Conservation (phyloP, 2,329 filamentous ascomycete species). For the Colletotrichum melonis region DNA sequence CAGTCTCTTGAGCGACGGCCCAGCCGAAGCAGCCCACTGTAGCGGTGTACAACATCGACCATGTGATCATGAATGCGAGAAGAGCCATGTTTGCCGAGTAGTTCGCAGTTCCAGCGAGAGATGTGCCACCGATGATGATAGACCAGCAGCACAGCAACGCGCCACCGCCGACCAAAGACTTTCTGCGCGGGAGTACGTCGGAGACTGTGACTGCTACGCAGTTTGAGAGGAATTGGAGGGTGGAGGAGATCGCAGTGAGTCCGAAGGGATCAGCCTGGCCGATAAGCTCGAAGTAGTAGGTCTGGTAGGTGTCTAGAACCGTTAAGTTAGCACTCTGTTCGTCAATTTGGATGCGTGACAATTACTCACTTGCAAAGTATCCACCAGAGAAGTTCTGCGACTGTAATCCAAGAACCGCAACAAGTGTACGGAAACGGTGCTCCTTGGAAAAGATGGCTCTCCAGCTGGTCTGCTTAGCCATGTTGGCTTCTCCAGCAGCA, state of each 20-base stretch:
- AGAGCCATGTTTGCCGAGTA: neutral
- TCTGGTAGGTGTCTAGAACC: neutral
- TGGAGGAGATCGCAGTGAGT: neutral
- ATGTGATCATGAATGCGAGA: neutral
- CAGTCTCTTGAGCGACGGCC: neutral
- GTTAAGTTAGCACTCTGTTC: neutral
- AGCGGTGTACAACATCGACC: neutral
- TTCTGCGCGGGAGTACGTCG: neutral
- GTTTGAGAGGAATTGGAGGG: neutral
- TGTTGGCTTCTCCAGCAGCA: neutral
- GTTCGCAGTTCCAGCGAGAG: neutral
- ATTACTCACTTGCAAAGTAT: neutral
- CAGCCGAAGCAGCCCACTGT: neutral
- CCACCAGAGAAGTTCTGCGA: neutral
- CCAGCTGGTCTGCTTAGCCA: neutral
- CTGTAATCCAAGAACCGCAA: neutral
- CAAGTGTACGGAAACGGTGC: neutral
- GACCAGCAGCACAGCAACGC: neutral
- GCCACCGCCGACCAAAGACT: neutral
- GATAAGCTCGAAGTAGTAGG: neutral
- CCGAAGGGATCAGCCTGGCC: neutral
- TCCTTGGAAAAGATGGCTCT: neutral
- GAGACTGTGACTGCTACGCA: neutral
- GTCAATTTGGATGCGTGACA: accelerated
- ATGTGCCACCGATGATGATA: neutral